Evolutionary conservation across 768 basidiomycete genomes (phyloP).

Genomic region (Podaxis sp.): DNA sequence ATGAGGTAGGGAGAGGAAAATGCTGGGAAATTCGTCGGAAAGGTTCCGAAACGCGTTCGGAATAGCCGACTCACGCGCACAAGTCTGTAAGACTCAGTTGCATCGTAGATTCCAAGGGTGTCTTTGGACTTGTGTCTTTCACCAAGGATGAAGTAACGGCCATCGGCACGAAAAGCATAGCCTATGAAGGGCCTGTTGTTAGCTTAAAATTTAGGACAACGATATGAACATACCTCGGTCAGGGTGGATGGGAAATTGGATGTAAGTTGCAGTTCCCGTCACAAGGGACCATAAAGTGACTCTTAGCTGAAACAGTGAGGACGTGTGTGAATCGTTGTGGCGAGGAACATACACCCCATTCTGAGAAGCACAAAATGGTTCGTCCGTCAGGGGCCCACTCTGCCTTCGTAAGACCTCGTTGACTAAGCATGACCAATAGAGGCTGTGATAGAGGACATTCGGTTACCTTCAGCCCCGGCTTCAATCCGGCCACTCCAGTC

Average conservation of each 20-base stretch:
- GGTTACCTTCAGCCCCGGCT: slow-evolving; percentile 68
- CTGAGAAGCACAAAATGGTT: slow-evolving; percentile 84
- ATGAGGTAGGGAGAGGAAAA: slow-evolving; percentile 76
- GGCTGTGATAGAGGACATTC: background rate
- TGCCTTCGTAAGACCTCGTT: slow-evolving; percentile 69
- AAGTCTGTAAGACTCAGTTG: slow-evolving; percentile 64
- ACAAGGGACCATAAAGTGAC: slow-evolving; percentile 85
- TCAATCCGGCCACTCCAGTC: slow-evolving; percentile 78
- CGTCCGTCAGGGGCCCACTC: slow-evolving; percentile 92
- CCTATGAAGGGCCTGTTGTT: slow-evolving; percentile 39
- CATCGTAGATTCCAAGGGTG: slow-evolving; percentile 82
- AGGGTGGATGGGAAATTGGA: slow-evolving; percentile 82
- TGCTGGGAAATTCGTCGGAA: slow-evolving; percentile 50
- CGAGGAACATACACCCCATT: slow-evolving; percentile 78
- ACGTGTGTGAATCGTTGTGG: background rate
- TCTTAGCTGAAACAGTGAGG: slow-evolving; percentile 55
- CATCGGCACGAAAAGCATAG: slow-evolving; percentile 77
- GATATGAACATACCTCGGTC: slow-evolving; percentile 57
- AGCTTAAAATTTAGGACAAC: background rate
- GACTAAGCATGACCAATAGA: slow-evolving; percentile 14
- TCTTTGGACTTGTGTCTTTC: slow-evolving; percentile 92
- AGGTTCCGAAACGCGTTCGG: background rate
- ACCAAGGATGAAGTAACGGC: slow-evolving; percentile 80
- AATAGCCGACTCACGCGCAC: slow-evolving; percentile 53
- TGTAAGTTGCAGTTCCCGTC: slow-evolving; percentile 74